phyloP scores from a whole-genome alignment of 176 grass and related monocot species.

The Oryza nivara region DNA sequence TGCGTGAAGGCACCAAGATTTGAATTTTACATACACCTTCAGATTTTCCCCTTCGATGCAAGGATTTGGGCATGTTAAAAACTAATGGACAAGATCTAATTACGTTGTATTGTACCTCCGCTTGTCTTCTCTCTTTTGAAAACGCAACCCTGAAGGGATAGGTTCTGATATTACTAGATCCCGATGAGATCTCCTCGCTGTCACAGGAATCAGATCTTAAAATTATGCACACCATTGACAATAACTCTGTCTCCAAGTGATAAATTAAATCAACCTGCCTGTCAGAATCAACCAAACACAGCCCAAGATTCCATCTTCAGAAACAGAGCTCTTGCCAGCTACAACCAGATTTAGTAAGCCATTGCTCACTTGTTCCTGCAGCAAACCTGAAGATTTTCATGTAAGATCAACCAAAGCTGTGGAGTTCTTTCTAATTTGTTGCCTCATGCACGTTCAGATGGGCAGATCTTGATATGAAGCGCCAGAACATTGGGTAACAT shows the following conservation, averaged over 20 bases:
- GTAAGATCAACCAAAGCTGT: slow-evolving; percentile 17
- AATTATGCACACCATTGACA: background rate
- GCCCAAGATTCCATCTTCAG: slow-evolving; percentile 13
- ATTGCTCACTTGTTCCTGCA: background rate
- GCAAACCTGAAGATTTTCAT: background rate
- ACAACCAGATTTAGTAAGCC: slow-evolving; percentile 18
- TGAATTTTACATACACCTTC: background rate
- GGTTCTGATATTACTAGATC: slow-evolving; percentile 22
- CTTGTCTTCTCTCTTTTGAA: slow-evolving; percentile 24
- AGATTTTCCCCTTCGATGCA: background rate
- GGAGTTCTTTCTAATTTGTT: slow-evolving; percentile 13
- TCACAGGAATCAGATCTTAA: slow-evolving; percentile 4
- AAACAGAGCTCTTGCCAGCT: slow-evolving; percentile 7
- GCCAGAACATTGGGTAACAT: slow-evolving; percentile 5
- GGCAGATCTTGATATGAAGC: slow-evolving; percentile 36
- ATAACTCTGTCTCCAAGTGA: no score
- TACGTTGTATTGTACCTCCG: slow-evolving; percentile 20
- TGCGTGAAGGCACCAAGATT: background rate
- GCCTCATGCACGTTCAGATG: slow-evolving; percentile 20
- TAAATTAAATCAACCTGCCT: background rate
- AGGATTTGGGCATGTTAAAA: background rate
- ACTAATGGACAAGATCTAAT: background rate
- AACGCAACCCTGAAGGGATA: slow-evolving; percentile 22
- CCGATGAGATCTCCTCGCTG: slow-evolving; percentile 17
- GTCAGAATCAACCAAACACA: slow-evolving; percentile 26